Base-by-base conservation (phyloP, 2,329 filamentous ascomycete species). In the Botrytis deweyae region DNA sequence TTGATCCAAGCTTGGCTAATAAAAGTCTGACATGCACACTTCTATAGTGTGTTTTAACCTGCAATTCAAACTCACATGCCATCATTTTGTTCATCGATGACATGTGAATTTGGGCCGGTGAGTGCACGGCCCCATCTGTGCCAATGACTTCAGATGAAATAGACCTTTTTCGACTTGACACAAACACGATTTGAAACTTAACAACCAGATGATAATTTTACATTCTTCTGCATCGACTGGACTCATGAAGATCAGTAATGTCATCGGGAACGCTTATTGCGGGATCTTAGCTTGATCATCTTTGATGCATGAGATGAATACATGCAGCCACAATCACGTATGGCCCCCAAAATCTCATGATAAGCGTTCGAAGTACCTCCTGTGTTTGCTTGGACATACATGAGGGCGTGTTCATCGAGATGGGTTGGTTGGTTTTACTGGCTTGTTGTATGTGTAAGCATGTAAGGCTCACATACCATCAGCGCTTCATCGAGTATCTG, bases 321-420 rank as follows among this genome's bases (percentile, higher is more conserved):
- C 18, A 38, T 62, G 59, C 59, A 62, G 36, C 33, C 59, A 62
- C 59, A 62, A 62, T 38, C 59, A 62, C 59, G 18, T n/a, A 3
- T 55, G 9, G 59, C 59, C 59, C 36, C 59, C 59, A 62, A 38
- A 38, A 25, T 2, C 59, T 62, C 59, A 40, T 2, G 22, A 62
- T 62, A 58, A 58, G 52, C n/a, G n/a, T 58, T 58, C 52, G n/a
- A 58, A 58, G 52, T 58, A 58, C 52, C 52, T 58, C 9, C n/a
- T 58, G 52, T 58, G 52, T 58, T 58, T 58, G 52, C 9, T 29
- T 58, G 3, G 14, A 38, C 18, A 62, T 62, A 25, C 42, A 33
- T 7, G 29, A 65, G 25, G 9, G 42, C 7, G 40, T 29, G 9
- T 8, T 5, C 63, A 16, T 46, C 16, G 63, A 46, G 42, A 20